Evolutionary conservation across 345 rosid species (phyloP), one percentile per base, ranked within the genome.

Genomic region (Gossypium anomalum): DNA sequence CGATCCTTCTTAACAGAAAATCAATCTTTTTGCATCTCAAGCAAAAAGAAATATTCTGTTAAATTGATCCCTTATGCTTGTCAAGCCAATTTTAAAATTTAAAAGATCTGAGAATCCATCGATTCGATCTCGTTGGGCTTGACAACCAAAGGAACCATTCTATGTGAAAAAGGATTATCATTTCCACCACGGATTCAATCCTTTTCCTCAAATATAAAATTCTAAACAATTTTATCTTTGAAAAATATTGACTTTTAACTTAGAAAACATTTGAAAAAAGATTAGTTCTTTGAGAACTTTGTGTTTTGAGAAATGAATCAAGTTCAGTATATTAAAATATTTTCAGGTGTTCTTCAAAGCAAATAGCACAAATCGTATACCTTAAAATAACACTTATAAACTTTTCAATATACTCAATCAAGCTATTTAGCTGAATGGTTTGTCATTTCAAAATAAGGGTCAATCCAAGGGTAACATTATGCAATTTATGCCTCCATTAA

Each of bases 401-500:
- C 9, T 19, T 55, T 55, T 55, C 59, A 55, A 55, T 7, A 55
- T 9, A 9, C 13, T 55, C 59, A n/a, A 55, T 55, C 59, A 19
- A 55, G 59, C 25, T 55, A 55, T 55, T 55, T 56, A 19, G 27
- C 25, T 55, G 19, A 19, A 56, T 19, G 60, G 19, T 56, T 19
- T 56, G 60, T 19, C 60, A 56, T 19, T 56, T 19, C 25, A 53
- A 56, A 56, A 20, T 56, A 9, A 56, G 60, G 27, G 9, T 56
- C 60, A 56, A 56, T 2, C n/a, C 60, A 20, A 56, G 20, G 60
- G 2, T 56, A 56, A 56, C 60, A 56, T 20, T 19, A 19, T 57
- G 75, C 66, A 57, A 72, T 16, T 58, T 72, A 5, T 34, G 44
- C 55, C 66, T 72, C 20, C 3, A 22, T 43, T 62, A 43, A 57